Conservation (phyloP, 2,329 filamentous ascomycete species). For the Leptographium wingfieldii region DNA sequence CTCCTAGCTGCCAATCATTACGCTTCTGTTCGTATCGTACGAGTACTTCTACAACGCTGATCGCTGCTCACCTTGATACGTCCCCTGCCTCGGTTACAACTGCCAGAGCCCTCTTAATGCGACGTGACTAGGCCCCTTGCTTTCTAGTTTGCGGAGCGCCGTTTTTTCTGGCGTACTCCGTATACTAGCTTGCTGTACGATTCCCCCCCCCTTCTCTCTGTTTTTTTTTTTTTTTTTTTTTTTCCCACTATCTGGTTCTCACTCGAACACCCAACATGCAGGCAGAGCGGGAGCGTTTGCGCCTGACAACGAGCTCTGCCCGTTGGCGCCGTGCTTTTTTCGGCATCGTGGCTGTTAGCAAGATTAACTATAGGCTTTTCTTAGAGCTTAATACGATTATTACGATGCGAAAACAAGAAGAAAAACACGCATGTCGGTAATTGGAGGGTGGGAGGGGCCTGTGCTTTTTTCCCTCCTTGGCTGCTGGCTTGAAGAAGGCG, state of each 20-base stretch:
- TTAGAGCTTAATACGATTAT: too few species aligned
- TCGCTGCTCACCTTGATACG: not conserved
- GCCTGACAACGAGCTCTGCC: too few species aligned
- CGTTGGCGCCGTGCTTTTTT: too few species aligned
- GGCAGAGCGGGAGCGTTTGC: too few species aligned
- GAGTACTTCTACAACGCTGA: not conserved
- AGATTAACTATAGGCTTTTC: too few species aligned
- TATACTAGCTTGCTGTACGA: not conserved
- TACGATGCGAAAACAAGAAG: not conserved
- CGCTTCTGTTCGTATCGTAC: not conserved
- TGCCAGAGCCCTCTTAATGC: conserved; percentile 26
- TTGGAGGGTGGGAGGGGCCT: not conserved
- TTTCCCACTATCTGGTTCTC: not conserved
- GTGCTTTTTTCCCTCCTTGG: not conserved
- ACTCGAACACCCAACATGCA: too few species aligned
- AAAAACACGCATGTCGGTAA: not conserved
- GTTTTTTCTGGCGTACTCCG: conserved; percentile 14
- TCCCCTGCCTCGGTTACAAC: conserved; percentile 20
- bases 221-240: not conserved
- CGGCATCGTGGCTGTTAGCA: too few species aligned
- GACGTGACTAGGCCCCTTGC: conserved; percentile 25
- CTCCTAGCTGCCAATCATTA: not conserved
- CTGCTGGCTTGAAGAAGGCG: not conserved
- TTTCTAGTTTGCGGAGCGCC: conserved; percentile 28
- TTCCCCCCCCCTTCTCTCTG: not conserved